Percentiles rank a stretch among this genome's conserved stretches.
phyloP scores from a whole-genome alignment of 169 alveolate species.

The Eimeria tenella region DNA sequence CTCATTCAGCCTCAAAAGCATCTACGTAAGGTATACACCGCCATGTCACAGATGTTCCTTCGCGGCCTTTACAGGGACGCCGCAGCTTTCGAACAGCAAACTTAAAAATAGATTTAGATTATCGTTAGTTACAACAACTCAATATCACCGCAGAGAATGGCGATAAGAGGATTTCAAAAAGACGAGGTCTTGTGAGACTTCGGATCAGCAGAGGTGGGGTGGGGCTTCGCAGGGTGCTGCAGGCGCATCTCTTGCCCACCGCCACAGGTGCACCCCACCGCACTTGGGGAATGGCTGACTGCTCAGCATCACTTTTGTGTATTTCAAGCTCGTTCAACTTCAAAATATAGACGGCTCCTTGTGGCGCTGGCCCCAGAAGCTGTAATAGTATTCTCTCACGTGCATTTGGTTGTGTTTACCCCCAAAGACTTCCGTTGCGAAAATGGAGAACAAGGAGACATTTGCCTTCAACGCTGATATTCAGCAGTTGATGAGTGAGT shows the following conservation, averaged over 20 bases:
- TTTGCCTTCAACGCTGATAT: constrained; percentile 99
- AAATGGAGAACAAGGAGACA: constrained; percentile 92
- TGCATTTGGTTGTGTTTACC: neutral
- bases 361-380: constrained; percentile 72
- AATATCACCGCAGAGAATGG: no score
- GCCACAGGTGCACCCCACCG: constrained; percentile 67
- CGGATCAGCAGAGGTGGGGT: neutral
- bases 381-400: neutral
- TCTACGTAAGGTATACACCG: no score
- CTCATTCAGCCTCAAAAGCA: no score
- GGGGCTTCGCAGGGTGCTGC: constrained; percentile 37
- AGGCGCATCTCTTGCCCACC: constrained; percentile 10
- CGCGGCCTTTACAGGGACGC: no score
- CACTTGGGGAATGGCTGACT: neutral
- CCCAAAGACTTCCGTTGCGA: constrained; percentile 27
- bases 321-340: neutral
- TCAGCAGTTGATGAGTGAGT: constrained; percentile 96
- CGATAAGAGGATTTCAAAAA: no score
- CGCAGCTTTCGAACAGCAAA: no score
- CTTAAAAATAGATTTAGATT: no score
- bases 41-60: no score
- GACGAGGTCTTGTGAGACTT: no score
- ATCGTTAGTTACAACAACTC: no score
- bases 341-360: constrained; percentile 29
- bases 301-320: constrained; percentile 41